A percentile compares a stretch with the other conserved stretches of the same genome.
phyloP scores from a whole-genome alignment of 176 grass and related monocot genomes.

The Triticum turgidum region DNA sequence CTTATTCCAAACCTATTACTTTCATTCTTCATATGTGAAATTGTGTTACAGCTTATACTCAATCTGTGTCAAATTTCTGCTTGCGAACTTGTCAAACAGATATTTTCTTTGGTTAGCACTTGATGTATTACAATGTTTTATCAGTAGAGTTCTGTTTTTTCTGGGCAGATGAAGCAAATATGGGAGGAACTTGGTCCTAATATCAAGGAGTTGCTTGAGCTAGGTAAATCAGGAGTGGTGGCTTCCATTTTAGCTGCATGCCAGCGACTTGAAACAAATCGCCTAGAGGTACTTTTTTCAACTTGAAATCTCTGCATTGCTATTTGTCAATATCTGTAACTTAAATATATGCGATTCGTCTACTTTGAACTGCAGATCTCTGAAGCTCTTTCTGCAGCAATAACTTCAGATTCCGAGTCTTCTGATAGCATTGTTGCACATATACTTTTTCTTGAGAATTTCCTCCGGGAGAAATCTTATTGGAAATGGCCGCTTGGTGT shows the following conservation, averaged over 20 bases:
- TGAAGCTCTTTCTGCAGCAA: constrained; percentile 62
- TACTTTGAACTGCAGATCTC: constrained; percentile 60
- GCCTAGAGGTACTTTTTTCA: constrained; percentile 54
- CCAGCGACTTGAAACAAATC: constrained; percentile 65
- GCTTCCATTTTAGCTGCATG: constrained; percentile 88
- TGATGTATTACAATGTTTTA: constrained; percentile 6
- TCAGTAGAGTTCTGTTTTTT: constrained; percentile 16
- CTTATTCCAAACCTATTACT: not conserved
- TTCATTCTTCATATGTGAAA: not conserved
- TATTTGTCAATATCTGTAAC: constrained; percentile 13
- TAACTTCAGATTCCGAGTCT: constrained; percentile 54
- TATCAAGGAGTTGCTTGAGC: constrained; percentile 77
- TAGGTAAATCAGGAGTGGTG: constrained; percentile 74
- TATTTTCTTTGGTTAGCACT: not conserved
- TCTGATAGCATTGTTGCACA: constrained; percentile 57
- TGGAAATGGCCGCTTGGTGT: constrained; percentile 69
- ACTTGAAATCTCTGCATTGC: constrained; percentile 11
- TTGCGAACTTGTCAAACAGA: not conserved
- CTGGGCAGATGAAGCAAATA: constrained; percentile 68
- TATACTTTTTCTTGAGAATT: constrained; percentile 79
- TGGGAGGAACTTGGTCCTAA: constrained; percentile 90
- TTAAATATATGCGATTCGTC: constrained; percentile 15
- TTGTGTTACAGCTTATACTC: constrained; percentile 5
- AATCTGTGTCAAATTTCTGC: not conserved
- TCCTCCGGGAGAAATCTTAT: constrained; percentile 49